Percentiles rank a stretch among this genome's conserved stretches.
Evolutionary conservation across 1,284 basidiomycete species (phyloP).

Genomic region (Trichosporon sp.): DNA sequence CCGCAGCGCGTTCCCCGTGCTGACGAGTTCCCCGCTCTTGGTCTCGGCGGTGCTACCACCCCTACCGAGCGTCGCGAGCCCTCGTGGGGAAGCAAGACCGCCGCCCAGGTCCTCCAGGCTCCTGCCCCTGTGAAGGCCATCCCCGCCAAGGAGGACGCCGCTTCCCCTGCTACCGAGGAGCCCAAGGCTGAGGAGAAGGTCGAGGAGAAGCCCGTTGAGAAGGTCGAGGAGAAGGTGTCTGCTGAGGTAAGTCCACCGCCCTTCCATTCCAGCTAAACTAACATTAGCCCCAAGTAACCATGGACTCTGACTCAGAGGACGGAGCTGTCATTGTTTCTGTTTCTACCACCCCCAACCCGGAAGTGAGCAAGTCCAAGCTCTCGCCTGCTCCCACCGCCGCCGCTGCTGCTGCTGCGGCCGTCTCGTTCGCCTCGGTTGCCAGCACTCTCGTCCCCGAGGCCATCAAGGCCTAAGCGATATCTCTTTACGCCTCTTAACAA

Average conservation of each 20-base stretch:
- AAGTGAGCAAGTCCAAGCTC: slow-evolving; percentile 19
- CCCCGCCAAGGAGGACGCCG: slow-evolving; percentile 16
- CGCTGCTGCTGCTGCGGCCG: slow-evolving; percentile 13
- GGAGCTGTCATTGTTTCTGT: slow-evolving; percentile 47
- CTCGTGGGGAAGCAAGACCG: slow-evolving; percentile 40
- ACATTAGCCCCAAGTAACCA: slow-evolving; percentile 33
- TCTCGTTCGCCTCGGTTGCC: slow-evolving; percentile 42
- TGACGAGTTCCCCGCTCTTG: slow-evolving; percentile 48
- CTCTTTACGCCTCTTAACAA: neutral
- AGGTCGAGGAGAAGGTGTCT: neutral
- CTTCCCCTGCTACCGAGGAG: neutral
- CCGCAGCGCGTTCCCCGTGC: slow-evolving; percentile 45
- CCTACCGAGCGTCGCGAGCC: slow-evolving; percentile 31
- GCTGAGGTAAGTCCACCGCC: neutral
- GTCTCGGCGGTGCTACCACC: slow-evolving; percentile 16
- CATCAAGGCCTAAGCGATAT: slow-evolving; percentile 35
- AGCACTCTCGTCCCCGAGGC: slow-evolving; percentile 26
- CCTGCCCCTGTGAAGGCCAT: slow-evolving; percentile 43
- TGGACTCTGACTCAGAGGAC: slow-evolving; percentile 43
- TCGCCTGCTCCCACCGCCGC: slow-evolving; percentile 6
- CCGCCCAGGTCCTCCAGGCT: slow-evolving; percentile 46
- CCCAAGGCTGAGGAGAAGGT: slow-evolving; percentile 8
- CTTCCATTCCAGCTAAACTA: neutral
- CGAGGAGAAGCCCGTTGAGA: slow-evolving; percentile 5
- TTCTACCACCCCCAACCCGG: slow-evolving; percentile 27